Base-by-base conservation (phyloP, 2,329 filamentous ascomycete species). In the Xylariaceae sp. region DNA sequence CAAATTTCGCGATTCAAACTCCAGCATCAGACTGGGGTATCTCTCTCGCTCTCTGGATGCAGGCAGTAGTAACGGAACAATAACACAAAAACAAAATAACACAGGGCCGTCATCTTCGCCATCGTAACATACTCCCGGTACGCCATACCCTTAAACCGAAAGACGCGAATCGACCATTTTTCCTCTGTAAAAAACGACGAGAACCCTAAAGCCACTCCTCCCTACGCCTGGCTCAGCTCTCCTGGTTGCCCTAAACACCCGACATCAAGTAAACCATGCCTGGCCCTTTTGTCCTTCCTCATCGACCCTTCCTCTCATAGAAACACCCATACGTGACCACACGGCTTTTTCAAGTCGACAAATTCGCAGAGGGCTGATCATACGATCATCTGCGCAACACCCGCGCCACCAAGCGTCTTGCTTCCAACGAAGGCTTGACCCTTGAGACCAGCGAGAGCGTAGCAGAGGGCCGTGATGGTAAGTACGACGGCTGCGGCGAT, bases 331-430 rank as follows among this genome's bases (percentile, higher is more conserved):
- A 37, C 32, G 14, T 14, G 32, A 16, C 7, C 12, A 12, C 9
- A 12, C 14, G 14, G 42, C 23, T 20, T 19, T 48, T 57, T 26
- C n/a, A 41, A 40, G 47, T 44, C 21, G 37, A 46, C 21, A 37
- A 43, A 21, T 43, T 40, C 42, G 44, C 29, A 4, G 37, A 49
- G 23, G 40, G 16, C 21, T 6, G 54, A 66, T 79, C 81, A 96
- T 70, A 98, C 92, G 77, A 98, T 97, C 93, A 98, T 97, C 80
- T 97, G 93, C 60, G 92, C 95, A 65, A 97, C 89, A 50, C 93
- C 93, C 65, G 91, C 89, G 50, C 95, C 95, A 64, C 95, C 95
- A 50, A 99, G 82, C 16, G 93, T 98, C 85, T 98, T 98, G 82
- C 93, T 97, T 59, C 90, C 90, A 64, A 92, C 86, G 75, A 96